Evolutionary conservation across 2,329 filamentous ascomycete species (phyloP), one percentile per base, ranked within the genome.

Genomic region (Exophiala sideris): DNA sequence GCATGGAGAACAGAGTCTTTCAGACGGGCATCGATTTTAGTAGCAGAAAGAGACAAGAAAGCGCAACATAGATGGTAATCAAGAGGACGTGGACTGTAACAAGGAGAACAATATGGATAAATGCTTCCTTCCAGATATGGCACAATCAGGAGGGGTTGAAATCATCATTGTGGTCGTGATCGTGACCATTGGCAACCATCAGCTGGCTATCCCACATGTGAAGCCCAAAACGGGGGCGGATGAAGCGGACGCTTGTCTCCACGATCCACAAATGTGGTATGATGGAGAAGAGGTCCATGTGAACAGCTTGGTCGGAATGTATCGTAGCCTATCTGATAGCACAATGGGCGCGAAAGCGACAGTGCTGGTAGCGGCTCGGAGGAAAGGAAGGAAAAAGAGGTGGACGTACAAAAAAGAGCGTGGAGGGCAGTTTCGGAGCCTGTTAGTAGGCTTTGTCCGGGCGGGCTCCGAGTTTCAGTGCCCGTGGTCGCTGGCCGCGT

Each of bases 1-100:
- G 88, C 89, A 95, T 95, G 46, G 46, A 54, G 50, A 42, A 49
- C 3, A 24, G 29, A 63, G 56, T 62, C 64, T 46, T 34, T 10
- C 56, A 56, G 36, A 49, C 48, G 45, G 46, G 24, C 24, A 29
- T 29, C 7, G 24, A 52, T 50, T 53, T 51, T 55, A 57, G 47
- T 34, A 58, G 48, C 24, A 33, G 45, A 39, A 36, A 51, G 42
- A 48, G 21, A 52, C 10, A 18, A 47, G 34, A 18, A 54, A 46
- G 50, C 20, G 41, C 35, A 34, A 34, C 24, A 14, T 24, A 44
- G 35, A 14, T 32, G 21, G 50, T 29, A 29, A 5, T 29, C 24
- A 29, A 5, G 39, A 44, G 40, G 33, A 18, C 12, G 32, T 39
- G n/a, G 12, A 24, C 29, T 39, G 33, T 18, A 18, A n/a, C 21